These are phyloP conservation scores for Citrus glauca DNA, from an alignment of 345 rosid species.

Conservation along the genomic window DNA sequence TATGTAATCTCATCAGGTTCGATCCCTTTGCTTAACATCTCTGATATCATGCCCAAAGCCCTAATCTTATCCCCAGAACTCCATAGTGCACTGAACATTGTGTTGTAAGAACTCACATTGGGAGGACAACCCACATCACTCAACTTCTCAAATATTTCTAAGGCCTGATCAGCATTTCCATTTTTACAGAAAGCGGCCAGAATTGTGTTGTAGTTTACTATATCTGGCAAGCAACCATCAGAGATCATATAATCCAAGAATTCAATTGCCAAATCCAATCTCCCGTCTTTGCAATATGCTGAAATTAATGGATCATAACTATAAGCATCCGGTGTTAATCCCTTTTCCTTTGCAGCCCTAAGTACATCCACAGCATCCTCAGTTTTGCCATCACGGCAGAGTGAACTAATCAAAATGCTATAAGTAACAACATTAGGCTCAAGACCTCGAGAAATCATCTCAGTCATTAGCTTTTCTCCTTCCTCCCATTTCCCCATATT, in stretches of 20 bases:
- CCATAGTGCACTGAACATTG: conserved; percentile 80
- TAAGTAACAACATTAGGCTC: conserved; percentile 68
- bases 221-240: conserved; percentile 77
- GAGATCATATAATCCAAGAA: conserved; percentile 72
- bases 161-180: conserved; percentile 66
- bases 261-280: conserved; percentile 64
- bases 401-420: conserved; percentile 59
- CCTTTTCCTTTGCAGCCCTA: conserved; percentile 55
- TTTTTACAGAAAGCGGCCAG: conserved; percentile 65
- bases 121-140: conserved; percentile 78
- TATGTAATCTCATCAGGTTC: conserved; percentile 78
- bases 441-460: conserved; percentile 55
- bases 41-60: conserved; percentile 57
- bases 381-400: conserved; percentile 63
- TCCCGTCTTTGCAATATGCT: conserved; percentile 72
- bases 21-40: conserved; percentile 58
- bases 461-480: conserved; percentile 55
- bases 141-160: conserved; percentile 63
- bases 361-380: conserved; percentile 62
- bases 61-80: conserved; percentile 51
- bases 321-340: conserved; percentile 61
- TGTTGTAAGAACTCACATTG: conserved; percentile 72
- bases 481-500: conserved; percentile 67
- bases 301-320: conserved; percentile 82
- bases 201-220: conserved; percentile 77